Conservation (phyloP, 495 filamentous ascomycete genomes). For the Aspergillus steynii region DNA sequence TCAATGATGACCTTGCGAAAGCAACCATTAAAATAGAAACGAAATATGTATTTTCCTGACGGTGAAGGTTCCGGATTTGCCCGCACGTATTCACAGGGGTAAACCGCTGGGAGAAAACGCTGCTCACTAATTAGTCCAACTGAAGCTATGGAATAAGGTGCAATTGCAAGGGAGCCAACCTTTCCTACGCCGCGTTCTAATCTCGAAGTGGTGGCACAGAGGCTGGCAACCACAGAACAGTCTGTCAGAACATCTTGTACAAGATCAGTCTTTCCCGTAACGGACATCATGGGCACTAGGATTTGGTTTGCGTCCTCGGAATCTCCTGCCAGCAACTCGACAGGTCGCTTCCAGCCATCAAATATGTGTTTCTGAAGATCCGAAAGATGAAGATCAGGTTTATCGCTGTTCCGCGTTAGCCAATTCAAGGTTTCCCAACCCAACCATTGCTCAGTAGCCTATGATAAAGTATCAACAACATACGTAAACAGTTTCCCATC, state of each 20-base stretch:
- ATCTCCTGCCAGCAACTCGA: conserved; percentile 46
- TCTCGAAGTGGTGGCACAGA: conserved; percentile 78
- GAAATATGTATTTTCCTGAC: conserved; percentile 88
- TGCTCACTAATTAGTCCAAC: conserved; percentile 36
- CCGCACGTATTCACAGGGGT: conserved; percentile 56
- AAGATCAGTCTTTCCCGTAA: conserved; percentile 63
- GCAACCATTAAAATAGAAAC: conserved; percentile 93
- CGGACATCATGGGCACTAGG: conserved; percentile 52
- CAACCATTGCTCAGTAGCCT: neutral
- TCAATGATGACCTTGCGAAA: conserved; percentile 86
- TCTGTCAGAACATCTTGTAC: conserved; percentile 94
- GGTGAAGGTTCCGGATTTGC: conserved; percentile 60
- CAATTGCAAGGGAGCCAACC: conserved; percentile 36
- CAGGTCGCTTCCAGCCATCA: conserved; percentile 76
- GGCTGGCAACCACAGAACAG: conserved; percentile 94
- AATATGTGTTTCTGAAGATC: conserved; percentile 68
- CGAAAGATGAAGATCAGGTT: conserved; percentile 67
- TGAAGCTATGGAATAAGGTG: neutral
- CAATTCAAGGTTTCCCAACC: neutral
- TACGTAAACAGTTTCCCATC: conserved; percentile 54
- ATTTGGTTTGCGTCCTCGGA: conserved; percentile 8
- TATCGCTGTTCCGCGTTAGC: conserved; percentile 59
- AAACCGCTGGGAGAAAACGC: conserved; percentile 69
- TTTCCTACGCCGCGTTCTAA: conserved; percentile 58
- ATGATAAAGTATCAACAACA: conserved; percentile 23